Conservation (phyloP, 1,284 basidiomycete species). For the Sporisorium exsertum region DNA sequence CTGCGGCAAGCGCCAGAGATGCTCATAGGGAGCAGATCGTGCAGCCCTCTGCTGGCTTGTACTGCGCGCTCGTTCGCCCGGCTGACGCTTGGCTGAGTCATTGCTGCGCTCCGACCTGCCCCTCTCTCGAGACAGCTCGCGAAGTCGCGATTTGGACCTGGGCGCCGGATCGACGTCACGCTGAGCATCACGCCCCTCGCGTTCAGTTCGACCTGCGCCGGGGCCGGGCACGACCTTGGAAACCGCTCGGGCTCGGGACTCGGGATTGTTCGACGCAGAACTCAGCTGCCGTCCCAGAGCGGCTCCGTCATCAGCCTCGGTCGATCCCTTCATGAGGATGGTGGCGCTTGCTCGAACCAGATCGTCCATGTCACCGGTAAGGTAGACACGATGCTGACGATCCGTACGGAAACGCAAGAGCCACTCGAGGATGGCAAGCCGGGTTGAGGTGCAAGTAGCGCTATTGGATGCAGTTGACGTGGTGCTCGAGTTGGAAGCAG, state of each 20-base stretch:
- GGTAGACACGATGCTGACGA: conserved; percentile 87
- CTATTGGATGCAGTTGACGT: conserved; percentile 6
- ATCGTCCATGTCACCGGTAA: conserved; percentile 72
- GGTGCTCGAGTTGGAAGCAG: conserved; percentile 6
- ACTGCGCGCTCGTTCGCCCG: conserved; percentile 73
- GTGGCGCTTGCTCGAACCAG: conserved; percentile 56
- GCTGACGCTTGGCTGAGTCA: conserved; percentile 28
- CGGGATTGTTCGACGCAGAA: conserved; percentile 10
- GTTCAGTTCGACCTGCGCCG: conserved; percentile 18
- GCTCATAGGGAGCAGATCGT: conserved; percentile 22
- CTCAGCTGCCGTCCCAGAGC: conserved; percentile 64
- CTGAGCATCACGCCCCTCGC: conserved; percentile 44
- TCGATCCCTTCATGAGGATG: conserved; percentile 39
- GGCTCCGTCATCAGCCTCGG: conserved; percentile 14
- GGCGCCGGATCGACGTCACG: conserved; percentile 29
- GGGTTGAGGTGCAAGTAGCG: conserved; percentile 67
- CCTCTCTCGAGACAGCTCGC: conserved; percentile 45
- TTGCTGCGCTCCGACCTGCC: conserved; percentile 36
- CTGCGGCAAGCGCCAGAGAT: conserved; percentile 85
- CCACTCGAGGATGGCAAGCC: conserved; percentile 85
- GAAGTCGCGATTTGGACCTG: conserved; percentile 38
- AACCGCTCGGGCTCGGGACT: conserved; percentile 19
- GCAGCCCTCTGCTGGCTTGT: conserved; percentile 60
- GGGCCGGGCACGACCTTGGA: conserved; percentile 20
- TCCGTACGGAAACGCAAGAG: conserved; percentile 89